A percentile compares a stretch with the other conserved stretches of the same genome.
Evolutionary conservation across 257 asterid species (phyloP).

Genomic region (Solanum microdontum): DNA sequence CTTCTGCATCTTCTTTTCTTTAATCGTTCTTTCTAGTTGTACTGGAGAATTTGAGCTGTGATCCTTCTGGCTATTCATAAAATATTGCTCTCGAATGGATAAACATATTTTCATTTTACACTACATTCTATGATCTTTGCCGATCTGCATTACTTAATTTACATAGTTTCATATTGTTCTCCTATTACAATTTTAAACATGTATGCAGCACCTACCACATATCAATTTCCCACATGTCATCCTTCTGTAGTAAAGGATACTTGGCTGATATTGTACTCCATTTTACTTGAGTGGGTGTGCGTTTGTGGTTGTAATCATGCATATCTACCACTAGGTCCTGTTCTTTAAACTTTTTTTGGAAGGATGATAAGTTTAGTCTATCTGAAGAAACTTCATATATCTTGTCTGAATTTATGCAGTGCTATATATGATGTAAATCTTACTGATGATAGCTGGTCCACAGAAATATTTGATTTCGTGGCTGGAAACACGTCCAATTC

Average conservation of each 20-base stretch:
- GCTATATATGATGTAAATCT: conserved; percentile 53
- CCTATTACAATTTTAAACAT: background rate
- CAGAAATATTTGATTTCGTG: conserved; percentile 34
- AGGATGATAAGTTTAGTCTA: background rate
- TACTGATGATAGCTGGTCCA: conserved; percentile 45
- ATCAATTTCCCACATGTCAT: too few species aligned
- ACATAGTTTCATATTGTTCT: background rate
- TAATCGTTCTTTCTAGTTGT: background rate
- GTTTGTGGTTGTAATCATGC: background rate
- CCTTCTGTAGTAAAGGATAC: background rate
- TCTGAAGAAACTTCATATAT: background rate
- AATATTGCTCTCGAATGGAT: background rate
- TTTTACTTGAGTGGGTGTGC: background rate
- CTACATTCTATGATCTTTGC: background rate
- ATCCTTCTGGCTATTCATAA: background rate
- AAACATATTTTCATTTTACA: background rate
- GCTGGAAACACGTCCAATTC: conserved; percentile 49
- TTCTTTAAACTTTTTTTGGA: background rate
- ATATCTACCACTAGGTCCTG: background rate
- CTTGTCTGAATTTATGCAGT: conserved; percentile 18
- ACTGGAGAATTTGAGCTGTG: background rate
- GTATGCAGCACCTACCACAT: background rate
- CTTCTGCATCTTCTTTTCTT: background rate
- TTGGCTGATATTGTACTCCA: background rate
- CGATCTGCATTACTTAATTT: background rate